A percentile compares a stretch with the other conserved stretches of the same genome.
phyloP scores from a whole-genome alignment of 208 protist genomes.

The Endotrypanum monterogeii region DNA sequence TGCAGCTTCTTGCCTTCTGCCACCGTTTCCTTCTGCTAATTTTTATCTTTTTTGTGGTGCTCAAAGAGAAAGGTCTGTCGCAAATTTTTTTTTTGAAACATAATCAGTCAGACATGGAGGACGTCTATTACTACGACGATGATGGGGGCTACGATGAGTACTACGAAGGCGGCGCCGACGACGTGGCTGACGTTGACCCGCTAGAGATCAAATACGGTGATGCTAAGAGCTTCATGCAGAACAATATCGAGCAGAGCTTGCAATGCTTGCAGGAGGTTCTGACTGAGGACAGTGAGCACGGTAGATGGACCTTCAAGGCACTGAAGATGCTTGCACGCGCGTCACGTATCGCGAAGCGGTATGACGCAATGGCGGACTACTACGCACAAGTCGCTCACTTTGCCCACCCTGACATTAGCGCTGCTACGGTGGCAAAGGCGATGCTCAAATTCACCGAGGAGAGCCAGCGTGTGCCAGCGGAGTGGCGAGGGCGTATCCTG shows the following conservation, averaged over 20 bases:
- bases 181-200: conserved; percentile 51
- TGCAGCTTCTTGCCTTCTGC: background rate
- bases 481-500: conserved; percentile 63
- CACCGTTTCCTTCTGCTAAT: background rate
- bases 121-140: conserved; percentile 79
- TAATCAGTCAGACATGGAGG: conserved; percentile 19
- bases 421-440: conserved; percentile 48
- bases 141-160: conserved; percentile 86
- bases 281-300: conserved; percentile 74
- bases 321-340: conserved; percentile 92
- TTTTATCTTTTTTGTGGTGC: background rate
- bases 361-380: conserved; percentile 81
- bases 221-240: conserved; percentile 80
- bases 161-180: conserved; percentile 55
- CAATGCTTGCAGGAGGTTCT: conserved; percentile 75
- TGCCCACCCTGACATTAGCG: conserved; percentile 35
- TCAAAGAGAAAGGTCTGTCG: background rate
- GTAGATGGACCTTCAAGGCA: conserved; percentile 94
- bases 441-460: conserved; percentile 94
- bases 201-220: conserved; percentile 91
- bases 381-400: conserved; percentile 80
- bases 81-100: background rate
- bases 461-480: conserved; percentile 50
- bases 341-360: conserved; percentile 63
- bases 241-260: conserved; percentile 70